Percentiles rank a stretch among this genome's conserved stretches.
These are phyloP conservation scores for Rhodotorula toruloides DNA, from an alignment of 768 basidiomycete species.

Conservation along the genomic window DNA sequence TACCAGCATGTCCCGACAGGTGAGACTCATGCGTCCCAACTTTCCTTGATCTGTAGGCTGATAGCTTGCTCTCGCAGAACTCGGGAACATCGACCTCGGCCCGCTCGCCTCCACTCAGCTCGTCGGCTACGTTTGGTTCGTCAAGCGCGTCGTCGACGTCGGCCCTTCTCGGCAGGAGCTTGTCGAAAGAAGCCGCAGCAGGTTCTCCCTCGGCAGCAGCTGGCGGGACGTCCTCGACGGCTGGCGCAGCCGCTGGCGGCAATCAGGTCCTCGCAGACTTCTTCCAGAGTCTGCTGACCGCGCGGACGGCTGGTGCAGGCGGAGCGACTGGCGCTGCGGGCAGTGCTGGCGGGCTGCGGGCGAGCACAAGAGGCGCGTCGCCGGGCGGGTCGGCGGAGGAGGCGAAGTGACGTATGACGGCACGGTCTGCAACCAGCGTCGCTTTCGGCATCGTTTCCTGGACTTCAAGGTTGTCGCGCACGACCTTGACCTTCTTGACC, in stretches of 20 bases:
- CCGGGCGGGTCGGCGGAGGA: too few relatives aligned
- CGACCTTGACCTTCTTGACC: too few relatives aligned
- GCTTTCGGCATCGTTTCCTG: too few relatives aligned
- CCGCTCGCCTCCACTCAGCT: slow-evolving; percentile 5
- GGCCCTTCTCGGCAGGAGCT: neutral
- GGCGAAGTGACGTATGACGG: too few relatives aligned
- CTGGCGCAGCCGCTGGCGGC: slow-evolving; percentile 17
- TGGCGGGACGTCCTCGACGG: neutral
- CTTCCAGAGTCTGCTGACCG: slow-evolving; percentile 35
- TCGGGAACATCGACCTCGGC: neutral
- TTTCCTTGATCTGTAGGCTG: neutral
- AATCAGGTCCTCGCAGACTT: slow-evolving; percentile 37
- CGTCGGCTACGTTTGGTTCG: neutral
- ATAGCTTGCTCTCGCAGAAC: neutral
- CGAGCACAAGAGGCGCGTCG: neutral
- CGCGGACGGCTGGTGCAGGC: slow-evolving; percentile 8
- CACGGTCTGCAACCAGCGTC: too few relatives aligned
- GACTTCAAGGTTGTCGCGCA: too few relatives aligned
- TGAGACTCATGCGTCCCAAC: neutral
- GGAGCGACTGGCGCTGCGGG: neutral
- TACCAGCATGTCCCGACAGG: slow-evolving; percentile 14
- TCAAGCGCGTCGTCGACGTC: slow-evolving; percentile 5
- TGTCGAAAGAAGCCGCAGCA: neutral
- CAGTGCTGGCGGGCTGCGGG: neutral
- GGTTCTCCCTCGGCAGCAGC: neutral